These are phyloP conservation scores for Priceomyces castillae DNA, from an alignment of 805 yeast species.

Conservation along the genomic window DNA sequence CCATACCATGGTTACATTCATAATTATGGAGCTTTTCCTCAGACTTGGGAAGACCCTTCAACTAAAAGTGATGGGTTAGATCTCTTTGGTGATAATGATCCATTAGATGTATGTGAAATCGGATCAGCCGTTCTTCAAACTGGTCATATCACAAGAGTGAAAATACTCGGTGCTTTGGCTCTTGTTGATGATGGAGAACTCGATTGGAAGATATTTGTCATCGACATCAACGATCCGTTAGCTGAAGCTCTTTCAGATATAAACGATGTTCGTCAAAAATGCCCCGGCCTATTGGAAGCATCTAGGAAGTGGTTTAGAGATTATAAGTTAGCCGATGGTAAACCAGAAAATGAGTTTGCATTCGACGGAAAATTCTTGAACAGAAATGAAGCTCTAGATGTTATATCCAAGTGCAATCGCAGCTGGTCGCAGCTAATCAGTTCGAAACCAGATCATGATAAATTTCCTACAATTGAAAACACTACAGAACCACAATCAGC, in stretches of 20 bases:
- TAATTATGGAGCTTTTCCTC: constrained; percentile 87
- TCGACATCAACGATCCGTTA: constrained; percentile 79
- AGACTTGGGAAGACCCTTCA: constrained; percentile 97
- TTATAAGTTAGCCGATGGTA: constrained; percentile 97
- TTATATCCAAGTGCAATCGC: constrained; percentile 75
- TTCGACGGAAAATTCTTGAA: constrained; percentile 90
- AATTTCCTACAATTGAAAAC: constrained; percentile 36
- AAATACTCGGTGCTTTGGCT: constrained; percentile 92
- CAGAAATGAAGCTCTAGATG: constrained; percentile 80
- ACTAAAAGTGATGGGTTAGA: constrained; percentile 42
- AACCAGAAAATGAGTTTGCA: constrained; percentile 96
- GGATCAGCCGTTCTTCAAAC: constrained; percentile 65
- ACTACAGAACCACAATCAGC: constrained; percentile 32
- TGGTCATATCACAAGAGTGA: constrained; percentile 82
- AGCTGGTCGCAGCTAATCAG: constrained; percentile 78
- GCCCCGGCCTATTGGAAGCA: constrained; percentile 91
- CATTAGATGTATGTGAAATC: constrained; percentile 75
- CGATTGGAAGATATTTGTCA: constrained; percentile 90
- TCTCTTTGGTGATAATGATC: constrained; percentile 45
- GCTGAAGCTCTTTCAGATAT: constrained; percentile 85
- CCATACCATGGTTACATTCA: constrained; percentile 84
- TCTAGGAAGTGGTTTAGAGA: constrained; percentile 98
- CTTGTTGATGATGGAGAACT: constrained; percentile 89
- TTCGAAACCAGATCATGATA: constrained; percentile 47
- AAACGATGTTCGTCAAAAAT: constrained; percentile 83